Percentiles rank a stretch among this genome's conserved stretches.
Evolutionary conservation across 345 rosid genomes (phyloP).

Genomic region (Chamaenerion angustifolium): DNA sequence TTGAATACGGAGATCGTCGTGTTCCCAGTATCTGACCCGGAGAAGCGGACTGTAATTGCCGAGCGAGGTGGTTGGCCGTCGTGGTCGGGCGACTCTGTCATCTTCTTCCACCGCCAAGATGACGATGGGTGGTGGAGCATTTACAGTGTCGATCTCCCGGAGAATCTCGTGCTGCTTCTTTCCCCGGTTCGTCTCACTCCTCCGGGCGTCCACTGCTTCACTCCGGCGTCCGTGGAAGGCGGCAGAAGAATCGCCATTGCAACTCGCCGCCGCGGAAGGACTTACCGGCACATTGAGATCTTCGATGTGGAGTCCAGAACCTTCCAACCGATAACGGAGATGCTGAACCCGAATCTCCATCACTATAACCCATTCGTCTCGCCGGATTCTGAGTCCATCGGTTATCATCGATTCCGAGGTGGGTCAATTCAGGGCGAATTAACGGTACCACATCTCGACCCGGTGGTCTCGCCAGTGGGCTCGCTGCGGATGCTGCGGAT

Average conservation of each 20-base stretch:
- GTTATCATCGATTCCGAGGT: constrained; percentile 79
- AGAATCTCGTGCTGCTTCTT: neutral
- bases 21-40: constrained; percentile 32
- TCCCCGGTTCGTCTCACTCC: constrained; percentile 56
- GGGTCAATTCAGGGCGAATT: constrained; percentile 37
- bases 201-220: constrained; percentile 79
- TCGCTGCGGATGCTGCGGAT: constrained; percentile 43
- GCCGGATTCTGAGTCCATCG: constrained; percentile 28
- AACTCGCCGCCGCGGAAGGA: constrained; percentile 37
- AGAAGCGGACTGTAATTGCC: constrained; percentile 31
- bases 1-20: constrained; percentile 56
- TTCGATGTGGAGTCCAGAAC: constrained; percentile 27
- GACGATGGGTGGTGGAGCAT: constrained; percentile 98
- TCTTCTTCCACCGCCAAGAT: constrained; percentile 70
- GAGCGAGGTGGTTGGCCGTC: constrained; percentile 80
- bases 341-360: constrained; percentile 48
- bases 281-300: constrained; percentile 56
- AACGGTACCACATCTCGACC: constrained; percentile 46
- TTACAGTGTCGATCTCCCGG: constrained; percentile 30
- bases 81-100: constrained; percentile 54
- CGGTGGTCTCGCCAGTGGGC: constrained; percentile 42
- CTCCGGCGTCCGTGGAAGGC: constrained; percentile 64
- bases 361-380: constrained; percentile 81
- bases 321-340: constrained; percentile 41
- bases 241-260: constrained; percentile 53